Evolutionary conservation across 1,284 basidiomycete genomes (phyloP).

Genomic region (Cryptococcus neoformans): DNA sequence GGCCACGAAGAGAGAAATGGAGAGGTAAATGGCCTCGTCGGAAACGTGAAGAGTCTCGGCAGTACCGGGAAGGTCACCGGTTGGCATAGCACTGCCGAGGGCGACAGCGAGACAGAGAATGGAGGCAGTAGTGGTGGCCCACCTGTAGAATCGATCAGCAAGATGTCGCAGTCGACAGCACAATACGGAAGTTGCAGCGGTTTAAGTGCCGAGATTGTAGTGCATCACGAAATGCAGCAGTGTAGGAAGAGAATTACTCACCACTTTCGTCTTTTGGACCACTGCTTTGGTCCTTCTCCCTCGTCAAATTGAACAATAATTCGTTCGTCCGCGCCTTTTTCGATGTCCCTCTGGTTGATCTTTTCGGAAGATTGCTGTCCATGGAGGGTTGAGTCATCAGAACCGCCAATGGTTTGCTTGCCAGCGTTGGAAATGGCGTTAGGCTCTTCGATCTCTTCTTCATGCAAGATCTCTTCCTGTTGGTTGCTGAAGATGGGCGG

Average conservation of each 20-base stretch:
- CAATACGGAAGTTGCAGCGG: no score
- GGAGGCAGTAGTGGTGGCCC: slow-evolving; percentile 29
- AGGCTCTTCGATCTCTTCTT: slow-evolving; percentile 23
- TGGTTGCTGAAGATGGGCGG: slow-evolving; percentile 32
- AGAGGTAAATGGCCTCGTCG: slow-evolving; percentile 46
- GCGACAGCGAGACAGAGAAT: slow-evolving; percentile 39
- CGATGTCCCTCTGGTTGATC: slow-evolving; percentile 7
- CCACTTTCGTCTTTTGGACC: slow-evolving; percentile 36
- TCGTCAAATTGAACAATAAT: slow-evolving; percentile 32
- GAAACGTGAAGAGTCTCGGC: slow-evolving; percentile 44
- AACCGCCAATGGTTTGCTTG: background rate
- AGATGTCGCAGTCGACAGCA: background rate
- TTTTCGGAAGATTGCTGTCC: background rate
- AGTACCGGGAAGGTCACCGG: slow-evolving; percentile 47
- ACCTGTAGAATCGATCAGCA: slow-evolving; percentile 14
- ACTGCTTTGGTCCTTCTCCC: slow-evolving; percentile 34
- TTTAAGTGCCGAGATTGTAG: no score
- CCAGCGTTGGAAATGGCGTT: background rate
- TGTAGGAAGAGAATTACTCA: slow-evolving; percentile 9
- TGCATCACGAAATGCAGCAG: background rate
- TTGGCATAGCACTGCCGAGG: slow-evolving; percentile 52
- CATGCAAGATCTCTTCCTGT: slow-evolving; percentile 23
- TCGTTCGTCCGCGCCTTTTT: slow-evolving; percentile 19
- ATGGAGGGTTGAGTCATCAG: background rate
- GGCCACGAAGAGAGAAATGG: slow-evolving; percentile 52